These are phyloP conservation scores for Irpex sp. DNA, from an alignment of 1,284 basidiomycete genomes.

Conservation along the genomic window DNA sequence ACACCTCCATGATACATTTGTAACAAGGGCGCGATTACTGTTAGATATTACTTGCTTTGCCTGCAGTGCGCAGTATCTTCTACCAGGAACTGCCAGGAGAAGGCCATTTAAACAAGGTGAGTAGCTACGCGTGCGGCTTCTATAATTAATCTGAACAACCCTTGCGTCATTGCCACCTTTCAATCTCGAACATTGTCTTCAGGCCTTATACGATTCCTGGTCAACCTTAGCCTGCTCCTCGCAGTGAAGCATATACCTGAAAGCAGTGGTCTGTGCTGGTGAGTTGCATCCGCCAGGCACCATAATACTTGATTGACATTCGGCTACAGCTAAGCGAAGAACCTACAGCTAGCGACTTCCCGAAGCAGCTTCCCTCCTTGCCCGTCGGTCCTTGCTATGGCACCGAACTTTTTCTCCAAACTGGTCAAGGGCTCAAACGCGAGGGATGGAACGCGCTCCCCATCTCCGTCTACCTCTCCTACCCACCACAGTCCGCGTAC, in stretches of 20 bases:
- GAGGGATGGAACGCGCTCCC: conserved; percentile 19
- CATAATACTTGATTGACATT: not conserved
- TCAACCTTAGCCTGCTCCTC: not conserved
- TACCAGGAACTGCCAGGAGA: not conserved
- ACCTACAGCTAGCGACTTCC: not conserved
- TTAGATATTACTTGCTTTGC: too few relatives aligned
- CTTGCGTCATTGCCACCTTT: not conserved
- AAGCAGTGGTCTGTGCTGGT: not conserved
- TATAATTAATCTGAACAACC: not conserved
- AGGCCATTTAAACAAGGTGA: not conserved
- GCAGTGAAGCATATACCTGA: not conserved
- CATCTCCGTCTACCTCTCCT: conserved; percentile 16
- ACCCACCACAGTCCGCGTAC: conserved; percentile 13
- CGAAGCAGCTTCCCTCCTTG: not conserved
- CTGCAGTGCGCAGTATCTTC: too few relatives aligned
- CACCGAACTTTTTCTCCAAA: conserved; percentile 35
- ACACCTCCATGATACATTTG: too few relatives aligned
- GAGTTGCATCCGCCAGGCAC: not conserved
- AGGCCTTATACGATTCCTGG: not conserved
- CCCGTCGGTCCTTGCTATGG: conserved; percentile 20
- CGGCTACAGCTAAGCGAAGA: not conserved
- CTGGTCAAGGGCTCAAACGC: conserved; percentile 26
- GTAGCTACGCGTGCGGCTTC: not conserved
- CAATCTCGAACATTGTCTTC: not conserved
- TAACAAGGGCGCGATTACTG: too few relatives aligned